These are phyloP conservation scores for Serendipita indica DNA, from an alignment of 768 basidiomycete genomes.

Conservation along the genomic window DNA sequence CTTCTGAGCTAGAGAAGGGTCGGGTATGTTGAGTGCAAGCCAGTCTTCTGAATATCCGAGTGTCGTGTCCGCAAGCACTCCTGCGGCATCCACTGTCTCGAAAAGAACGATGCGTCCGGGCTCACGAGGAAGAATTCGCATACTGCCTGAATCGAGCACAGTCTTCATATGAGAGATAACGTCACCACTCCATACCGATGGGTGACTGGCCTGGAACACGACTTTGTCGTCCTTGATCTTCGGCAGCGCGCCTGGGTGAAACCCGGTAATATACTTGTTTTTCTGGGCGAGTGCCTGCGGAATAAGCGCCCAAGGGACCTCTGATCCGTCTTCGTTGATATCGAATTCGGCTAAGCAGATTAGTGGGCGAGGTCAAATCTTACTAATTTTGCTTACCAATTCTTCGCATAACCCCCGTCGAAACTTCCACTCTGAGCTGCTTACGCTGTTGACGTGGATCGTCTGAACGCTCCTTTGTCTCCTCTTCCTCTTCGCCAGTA, in stretches of 20 bases:
- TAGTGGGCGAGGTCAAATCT: not conserved
- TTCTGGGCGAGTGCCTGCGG: not conserved
- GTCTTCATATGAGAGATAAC: not conserved
- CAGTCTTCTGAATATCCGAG: not conserved
- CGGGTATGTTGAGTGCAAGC: not conserved
- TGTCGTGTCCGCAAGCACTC: not conserved
- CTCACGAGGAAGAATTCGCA: not conserved
- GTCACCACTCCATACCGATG: not conserved
- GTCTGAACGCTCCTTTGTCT: not conserved
- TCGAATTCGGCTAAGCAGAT: not conserved
- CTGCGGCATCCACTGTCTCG: not conserved
- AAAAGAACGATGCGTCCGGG: slow-evolving; percentile 4
- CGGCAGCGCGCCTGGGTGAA: not conserved
- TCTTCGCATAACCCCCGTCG: not conserved
- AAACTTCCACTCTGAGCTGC: not conserved
- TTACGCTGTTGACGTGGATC: not conserved
- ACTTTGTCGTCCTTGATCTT: slow-evolving; percentile 9
- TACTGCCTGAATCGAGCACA: not conserved
- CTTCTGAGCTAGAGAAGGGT: not conserved
- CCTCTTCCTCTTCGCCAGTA: not conserved
- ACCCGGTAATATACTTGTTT: slow-evolving; percentile 1
- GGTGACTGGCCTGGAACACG: slow-evolving; percentile 5
- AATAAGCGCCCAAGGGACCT: not conserved
- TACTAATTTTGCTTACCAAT: not conserved
- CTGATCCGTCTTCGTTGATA: not conserved